These are phyloP conservation scores for Clonostachys rhizophaga DNA, from an alignment of 2,329 filamentous ascomycete genomes.

Conservation along the genomic window DNA sequence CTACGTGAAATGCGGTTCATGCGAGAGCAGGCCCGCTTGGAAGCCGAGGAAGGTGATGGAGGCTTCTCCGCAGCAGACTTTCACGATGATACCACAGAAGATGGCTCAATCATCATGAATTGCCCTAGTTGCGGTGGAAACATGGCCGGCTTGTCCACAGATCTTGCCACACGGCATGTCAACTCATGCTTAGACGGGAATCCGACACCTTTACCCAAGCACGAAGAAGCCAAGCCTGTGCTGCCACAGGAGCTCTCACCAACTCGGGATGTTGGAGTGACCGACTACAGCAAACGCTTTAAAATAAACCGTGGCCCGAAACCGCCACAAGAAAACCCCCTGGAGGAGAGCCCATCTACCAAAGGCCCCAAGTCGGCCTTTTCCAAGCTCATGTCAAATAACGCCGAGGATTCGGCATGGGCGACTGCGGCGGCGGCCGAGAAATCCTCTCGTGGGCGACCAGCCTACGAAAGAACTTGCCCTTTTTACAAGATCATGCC, in stretches of 20 bases:
- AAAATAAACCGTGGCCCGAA: slow-evolving; percentile 66
- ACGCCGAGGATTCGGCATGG: slow-evolving; percentile 90
- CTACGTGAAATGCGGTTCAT: slow-evolving; percentile 65
- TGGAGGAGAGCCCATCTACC: slow-evolving; percentile 44
- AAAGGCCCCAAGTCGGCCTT: slow-evolving; percentile 42
- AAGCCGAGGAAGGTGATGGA: slow-evolving; percentile 48
- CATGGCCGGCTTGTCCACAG: slow-evolving; percentile 53
- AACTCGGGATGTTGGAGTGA: slow-evolving; percentile 22
- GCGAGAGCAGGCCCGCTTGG: slow-evolving; percentile 67
- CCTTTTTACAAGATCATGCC: slow-evolving; percentile 99
- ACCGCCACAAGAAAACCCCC: slow-evolving; percentile 78
- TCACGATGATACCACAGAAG: slow-evolving; percentile 20
- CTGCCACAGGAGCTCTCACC: slow-evolving; percentile 4
- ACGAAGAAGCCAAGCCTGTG: slow-evolving; percentile 7
- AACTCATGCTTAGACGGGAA: slow-evolving; percentile 90
- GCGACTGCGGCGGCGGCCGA: slow-evolving; percentile 78
- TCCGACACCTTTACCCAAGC: slow-evolving; percentile 51
- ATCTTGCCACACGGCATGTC: slow-evolving; percentile 78
- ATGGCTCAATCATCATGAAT: slow-evolving; percentile 21
- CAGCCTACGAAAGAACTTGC: slow-evolving; percentile 83
- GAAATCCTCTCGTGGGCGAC: slow-evolving; percentile 72
- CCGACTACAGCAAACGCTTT: slow-evolving; percentile 49
- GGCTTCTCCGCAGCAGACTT: slow-evolving; percentile 28
- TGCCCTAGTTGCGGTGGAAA: slow-evolving; percentile 77
- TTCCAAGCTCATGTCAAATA: slow-evolving; percentile 85